Base-by-base conservation (phyloP, 2,329 filamentous ascomycete genomes). In the Xylaria sp. region DNA sequence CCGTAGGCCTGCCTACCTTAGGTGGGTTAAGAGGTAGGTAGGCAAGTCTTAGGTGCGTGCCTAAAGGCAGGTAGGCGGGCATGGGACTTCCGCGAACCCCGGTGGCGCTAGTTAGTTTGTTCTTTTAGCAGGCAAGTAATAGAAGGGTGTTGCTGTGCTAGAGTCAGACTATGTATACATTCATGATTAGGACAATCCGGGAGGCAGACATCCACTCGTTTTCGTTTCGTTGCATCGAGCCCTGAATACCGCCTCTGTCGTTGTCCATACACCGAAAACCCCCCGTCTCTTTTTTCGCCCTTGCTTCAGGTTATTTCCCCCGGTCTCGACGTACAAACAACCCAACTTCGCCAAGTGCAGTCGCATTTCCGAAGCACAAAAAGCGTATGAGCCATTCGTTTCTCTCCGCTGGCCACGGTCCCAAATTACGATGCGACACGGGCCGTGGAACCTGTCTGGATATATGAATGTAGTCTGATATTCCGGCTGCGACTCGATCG, bases 371-470 rank as follows among this genome's bases (percentile, higher is more conserved):
- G 7, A 59, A 46, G 64, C 40, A 26, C 61, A 49, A 58, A 58
- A 44, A 42, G 48, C 54, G 10, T 17, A 54, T 62, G 36, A 60
- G 60, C 63, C 64, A 36, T 20, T 65, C 40, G 15, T 42, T 40
- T 61, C 46, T 36, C 62, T 59, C 49, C 44, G 59, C 58, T 17
- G 20, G 40, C 40, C 48, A 44, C 60, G 48, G 15, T 38, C 26
- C 40, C 23, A 11, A 20, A 59, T 46, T 70, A 67, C 36, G 53
- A 71, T 71, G 67, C 69, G 65, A 71, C 56, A 63, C 48, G 59
- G 42, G 58, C 36, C 53, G 46, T 38, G 28, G 48, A 54, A 48
- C 38, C 23, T 53, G 26, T 67, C 58, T 59, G 33, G 53, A 54
- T 61, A 51, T 44, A 63, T 59, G 51, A 57, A 59, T 58, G 26